These are phyloP conservation scores for Penicillium sp. DNA, from an alignment of 2,329 filamentous ascomycete genomes.

Conservation along the genomic window DNA sequence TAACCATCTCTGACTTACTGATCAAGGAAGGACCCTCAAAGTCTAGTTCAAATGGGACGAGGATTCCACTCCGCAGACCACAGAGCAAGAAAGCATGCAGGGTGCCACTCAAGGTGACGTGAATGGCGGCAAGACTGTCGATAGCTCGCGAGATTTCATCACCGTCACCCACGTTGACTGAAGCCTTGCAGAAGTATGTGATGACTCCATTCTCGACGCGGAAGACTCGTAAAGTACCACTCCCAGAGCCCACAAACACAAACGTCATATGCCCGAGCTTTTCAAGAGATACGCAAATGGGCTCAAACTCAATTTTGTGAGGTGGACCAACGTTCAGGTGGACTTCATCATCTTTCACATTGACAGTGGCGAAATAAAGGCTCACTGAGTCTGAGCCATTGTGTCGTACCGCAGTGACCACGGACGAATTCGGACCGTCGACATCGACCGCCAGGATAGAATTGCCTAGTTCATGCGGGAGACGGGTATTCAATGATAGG, in stretches of 20 bases:
- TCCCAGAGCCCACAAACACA: slow-evolving; percentile 40
- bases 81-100: slow-evolving; percentile 35
- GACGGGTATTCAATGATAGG: slow-evolving; percentile 17
- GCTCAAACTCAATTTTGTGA: slow-evolving; percentile 30
- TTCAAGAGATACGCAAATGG: slow-evolving; percentile 34
- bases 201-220: slow-evolving; percentile 20
- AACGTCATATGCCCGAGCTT: slow-evolving; percentile 23
- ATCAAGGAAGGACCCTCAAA: slow-evolving; percentile 18
- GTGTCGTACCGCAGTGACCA: slow-evolving; percentile 27
- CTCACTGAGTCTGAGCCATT: slow-evolving; percentile 22
- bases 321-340: slow-evolving; percentile 22
- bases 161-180: slow-evolving; percentile 18
- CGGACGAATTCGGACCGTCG: slow-evolving; percentile 24
- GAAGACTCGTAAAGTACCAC: slow-evolving; percentile 36
- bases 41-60: slow-evolving; percentile 37
- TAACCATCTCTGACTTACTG: slow-evolving; percentile 26
- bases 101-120: slow-evolving; percentile 10
- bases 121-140: slow-evolving; percentile 32
- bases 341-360: slow-evolving; percentile 11
- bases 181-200: slow-evolving; percentile 21
- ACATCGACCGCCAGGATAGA: slow-evolving; percentile 30
- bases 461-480: slow-evolving; percentile 21
- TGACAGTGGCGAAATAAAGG: slow-evolving; percentile 28
- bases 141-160: slow-evolving; percentile 33
- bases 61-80: slow-evolving; percentile 44